These are phyloP conservation scores for Aspergillus wentii DNA, from an alignment of 495 filamentous ascomycete species.

Conservation along the genomic window DNA sequence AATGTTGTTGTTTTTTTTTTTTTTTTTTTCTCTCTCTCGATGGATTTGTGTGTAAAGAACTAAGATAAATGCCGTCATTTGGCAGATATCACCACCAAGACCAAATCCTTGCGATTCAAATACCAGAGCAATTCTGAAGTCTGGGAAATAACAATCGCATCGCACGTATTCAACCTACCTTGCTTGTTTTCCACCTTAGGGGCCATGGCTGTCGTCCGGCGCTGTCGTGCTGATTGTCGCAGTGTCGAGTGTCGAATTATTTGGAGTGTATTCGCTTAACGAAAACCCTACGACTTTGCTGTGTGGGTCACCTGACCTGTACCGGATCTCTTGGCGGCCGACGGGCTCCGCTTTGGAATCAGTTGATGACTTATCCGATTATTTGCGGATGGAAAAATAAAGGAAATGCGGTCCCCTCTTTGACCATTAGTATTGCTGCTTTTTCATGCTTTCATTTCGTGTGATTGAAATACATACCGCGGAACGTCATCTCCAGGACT, in stretches of 20 bases:
- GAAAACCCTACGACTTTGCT: constrained; percentile 37
- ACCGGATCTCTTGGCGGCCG: constrained; percentile 15
- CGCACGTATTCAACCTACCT: constrained; percentile 47
- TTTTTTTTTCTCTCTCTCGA: too few relatives aligned
- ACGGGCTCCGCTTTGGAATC: too few relatives aligned
- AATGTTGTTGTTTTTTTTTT: too few relatives aligned
- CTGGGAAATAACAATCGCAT: constrained; percentile 12
- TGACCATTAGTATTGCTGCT: background rate
- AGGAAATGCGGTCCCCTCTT: background rate
- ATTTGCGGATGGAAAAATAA: too few relatives aligned
- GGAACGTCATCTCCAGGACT: too few relatives aligned
- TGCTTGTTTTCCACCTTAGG: constrained; percentile 64
- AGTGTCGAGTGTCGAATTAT: constrained; percentile 38
- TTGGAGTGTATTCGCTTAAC: constrained; percentile 43
- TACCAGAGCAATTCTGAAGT: constrained; percentile 30
- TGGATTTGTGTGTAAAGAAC: background rate
- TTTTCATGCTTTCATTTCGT: too few relatives aligned
- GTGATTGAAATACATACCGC: too few relatives aligned
- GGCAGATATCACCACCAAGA: constrained; percentile 2
- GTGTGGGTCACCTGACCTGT: constrained; percentile 47
- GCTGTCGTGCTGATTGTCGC: constrained; percentile 48
- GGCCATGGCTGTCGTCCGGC: constrained; percentile 61
- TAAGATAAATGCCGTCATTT: background rate
- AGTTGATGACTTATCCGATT: too few relatives aligned
- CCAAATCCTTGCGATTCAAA: background rate